Evolutionary conservation across 139 green algal species (phyloP).

Genomic region (Asterochloris sp.): DNA sequence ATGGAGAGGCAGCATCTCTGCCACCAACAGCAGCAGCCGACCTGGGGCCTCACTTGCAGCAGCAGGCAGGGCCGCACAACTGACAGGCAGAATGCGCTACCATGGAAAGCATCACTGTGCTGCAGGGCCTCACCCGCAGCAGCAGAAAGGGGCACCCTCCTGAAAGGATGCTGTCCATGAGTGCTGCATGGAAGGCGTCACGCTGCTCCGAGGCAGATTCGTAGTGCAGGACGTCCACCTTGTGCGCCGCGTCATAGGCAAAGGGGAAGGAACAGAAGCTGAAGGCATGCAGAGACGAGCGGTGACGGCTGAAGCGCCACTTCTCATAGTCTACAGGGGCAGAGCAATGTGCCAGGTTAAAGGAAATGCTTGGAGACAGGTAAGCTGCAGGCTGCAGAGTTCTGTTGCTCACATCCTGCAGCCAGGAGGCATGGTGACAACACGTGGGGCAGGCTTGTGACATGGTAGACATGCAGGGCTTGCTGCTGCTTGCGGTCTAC

Average conservation of each 20-base stretch:
- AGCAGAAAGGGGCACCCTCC: slow-evolving; percentile 33
- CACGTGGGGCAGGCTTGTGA: too few species aligned
- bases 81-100: not conserved
- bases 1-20: not conserved
- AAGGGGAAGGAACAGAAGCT: slow-evolving; percentile 76
- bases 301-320: too few species aligned
- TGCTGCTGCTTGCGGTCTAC: too few species aligned
- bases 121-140: slow-evolving; percentile 16
- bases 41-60: too few species aligned
- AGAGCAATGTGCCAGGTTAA: too few species aligned
- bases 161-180: slow-evolving; percentile 21
- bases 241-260: slow-evolving; percentile 69
- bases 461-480: too few species aligned
- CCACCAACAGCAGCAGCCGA: not conserved
- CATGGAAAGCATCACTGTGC: not conserved
- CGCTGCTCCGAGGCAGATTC: slow-evolving; percentile 45
- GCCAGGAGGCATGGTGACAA: too few species aligned
- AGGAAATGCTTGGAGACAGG: too few species aligned
- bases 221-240: slow-evolving; percentile 62
- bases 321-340: too few species aligned
- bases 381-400: too few species aligned
- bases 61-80: not conserved
- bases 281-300: slow-evolving; percentile 11
- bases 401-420: too few species aligned
- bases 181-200: slow-evolving; percentile 19